Base-by-base conservation (phyloP, 495 filamentous ascomycete genomes). In the Cercophora scortea region DNA sequence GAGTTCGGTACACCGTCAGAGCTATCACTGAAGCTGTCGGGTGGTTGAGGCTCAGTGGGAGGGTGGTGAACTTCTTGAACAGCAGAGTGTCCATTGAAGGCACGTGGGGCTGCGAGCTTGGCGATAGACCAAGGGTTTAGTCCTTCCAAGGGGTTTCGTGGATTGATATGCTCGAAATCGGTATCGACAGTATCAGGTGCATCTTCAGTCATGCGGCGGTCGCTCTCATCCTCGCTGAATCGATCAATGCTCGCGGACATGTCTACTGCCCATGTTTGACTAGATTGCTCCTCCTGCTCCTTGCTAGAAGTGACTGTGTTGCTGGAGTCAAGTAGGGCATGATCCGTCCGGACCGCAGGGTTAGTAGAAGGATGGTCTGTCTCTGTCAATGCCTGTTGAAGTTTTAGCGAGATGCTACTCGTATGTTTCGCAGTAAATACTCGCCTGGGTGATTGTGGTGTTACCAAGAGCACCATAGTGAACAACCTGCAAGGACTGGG, bases 71-170 rank as follows among this genome's bases (percentile, higher is more conserved):
- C 11, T 1, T 16, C 2, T 42, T 42, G 9, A 16, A 6, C 6
- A 33, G 6, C 12, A 15, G 12, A 8, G 15, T 10, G 38, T 9
- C 32, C 6, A 9, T 7, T 13, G 3, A 15, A 12, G 7, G 38
- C 5, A 17, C 36, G 48, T 32, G 36, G 36, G 0, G 49, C 49
- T 12, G 41, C 33, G 11, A 51, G 16, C 42, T 51, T 45, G 25
- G 60, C 64, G 40, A 63, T 58, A 1, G 58, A 54, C 60, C 62
- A 67, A 13, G 62, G 62, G 32, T 65, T 67, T 8, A 65, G 15
- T 7, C 54, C 57, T 38, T 60, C 55, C 32, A 50, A 41, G n/a
- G 54, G 41, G n/a, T 42, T 6, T 6, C 17, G 16, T 11, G 3
- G 32, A 5, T 4, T 17, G 13, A 16, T 19, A 5, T 32, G 32